Evolutionary conservation across 768 basidiomycete genomes (phyloP).

Genomic region (Arthromyces matolae): DNA sequence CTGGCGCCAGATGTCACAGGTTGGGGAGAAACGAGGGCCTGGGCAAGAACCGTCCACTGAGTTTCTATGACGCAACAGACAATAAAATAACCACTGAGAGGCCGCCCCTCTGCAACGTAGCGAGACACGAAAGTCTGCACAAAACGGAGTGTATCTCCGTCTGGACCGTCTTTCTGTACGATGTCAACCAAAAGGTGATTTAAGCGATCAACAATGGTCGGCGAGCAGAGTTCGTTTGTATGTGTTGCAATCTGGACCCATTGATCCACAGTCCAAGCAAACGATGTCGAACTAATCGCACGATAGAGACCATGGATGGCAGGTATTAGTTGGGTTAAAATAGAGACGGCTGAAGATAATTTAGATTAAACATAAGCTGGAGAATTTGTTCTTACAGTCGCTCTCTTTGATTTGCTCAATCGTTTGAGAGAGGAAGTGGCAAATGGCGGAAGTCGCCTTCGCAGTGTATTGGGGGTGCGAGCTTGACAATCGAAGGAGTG

Average conservation of each 20-base stretch:
- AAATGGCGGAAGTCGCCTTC: conserved; percentile 54
- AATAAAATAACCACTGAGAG: conserved; percentile 82
- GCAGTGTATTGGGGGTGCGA: conserved; percentile 46
- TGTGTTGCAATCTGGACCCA: conserved; percentile 56
- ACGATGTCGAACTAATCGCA: conserved; percentile 75
- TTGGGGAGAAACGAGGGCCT: conserved; percentile 46
- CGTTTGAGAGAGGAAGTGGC: conserved; percentile 52
- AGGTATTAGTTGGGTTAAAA: conserved; percentile 74
- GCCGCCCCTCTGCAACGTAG: conserved; percentile 72
- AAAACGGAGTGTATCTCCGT: conserved; percentile 48
- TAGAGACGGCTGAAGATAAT: conserved; percentile 50
- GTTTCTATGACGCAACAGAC: conserved; percentile 88
- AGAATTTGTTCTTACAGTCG: conserved; percentile 40
- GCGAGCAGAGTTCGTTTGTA: conserved; percentile 59
- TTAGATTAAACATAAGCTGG: background rate
- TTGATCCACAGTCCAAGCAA: conserved; percentile 65
- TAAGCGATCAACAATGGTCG: conserved; percentile 65
- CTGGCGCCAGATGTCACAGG: conserved; percentile 27
- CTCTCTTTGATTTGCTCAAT: conserved; percentile 53
- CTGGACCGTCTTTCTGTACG: conserved; percentile 49
- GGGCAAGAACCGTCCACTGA: conserved; percentile 81
- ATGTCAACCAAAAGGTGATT: conserved; percentile 69
- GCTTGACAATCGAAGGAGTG: conserved; percentile 64
- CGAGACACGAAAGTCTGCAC: conserved; percentile 69
- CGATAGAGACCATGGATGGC: conserved; percentile 85